Base-by-base conservation (phyloP, 2,329 filamentous ascomycete species). In the Cyphellophora europaea region DNA sequence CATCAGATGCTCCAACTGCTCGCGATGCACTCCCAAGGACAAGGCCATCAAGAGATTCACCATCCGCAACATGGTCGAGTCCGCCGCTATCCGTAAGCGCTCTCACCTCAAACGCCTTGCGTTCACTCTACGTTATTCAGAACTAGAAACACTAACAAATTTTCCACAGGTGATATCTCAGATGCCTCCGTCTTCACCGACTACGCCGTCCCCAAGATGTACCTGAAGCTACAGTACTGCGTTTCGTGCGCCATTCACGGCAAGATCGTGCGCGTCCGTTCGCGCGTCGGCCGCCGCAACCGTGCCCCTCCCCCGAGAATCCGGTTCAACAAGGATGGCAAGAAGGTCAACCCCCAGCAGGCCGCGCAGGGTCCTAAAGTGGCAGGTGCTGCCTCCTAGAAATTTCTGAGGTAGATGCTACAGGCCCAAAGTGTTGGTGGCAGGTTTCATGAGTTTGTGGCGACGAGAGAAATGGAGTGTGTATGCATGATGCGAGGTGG, bases 1-100 rank as follows among this genome's bases (percentile, higher is more conserved):
- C 63, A 94, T 98, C 74, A 84, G 79, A 65, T 91, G 72, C 82
- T 85, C 74, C 72, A 86, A 80, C 79, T 91, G 72, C 79, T 86
- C 72, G 63, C 77, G 82, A 72, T 87, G 82, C 77, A 93, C 84
- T 44, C 88, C 88, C 67, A 98, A 98, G 82, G 91, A 98, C 65
- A 98, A 98, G 86, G 91, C 93, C 56, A 96, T 98, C 79, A 98
- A 98, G 87, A 80, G 91, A 73, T 98, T 98, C 79, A 98, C 91
- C 73, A 83, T 98, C 78, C 83, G 91, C 69, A 96, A 98, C 83
- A 98, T 98, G 91, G 91, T 98, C 55, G 91, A 98, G 75, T 95
- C 88, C 61, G 91, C 93, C 62, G 91, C 91, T 63, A 96, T 98
- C 68, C 91, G 93, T 96, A 88, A 61, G 88, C 85, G 50, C 39